phyloP scores from a whole-genome alignment of 495 filamentous ascomycete species.

The Polyplosphaeria fusca region DNA sequence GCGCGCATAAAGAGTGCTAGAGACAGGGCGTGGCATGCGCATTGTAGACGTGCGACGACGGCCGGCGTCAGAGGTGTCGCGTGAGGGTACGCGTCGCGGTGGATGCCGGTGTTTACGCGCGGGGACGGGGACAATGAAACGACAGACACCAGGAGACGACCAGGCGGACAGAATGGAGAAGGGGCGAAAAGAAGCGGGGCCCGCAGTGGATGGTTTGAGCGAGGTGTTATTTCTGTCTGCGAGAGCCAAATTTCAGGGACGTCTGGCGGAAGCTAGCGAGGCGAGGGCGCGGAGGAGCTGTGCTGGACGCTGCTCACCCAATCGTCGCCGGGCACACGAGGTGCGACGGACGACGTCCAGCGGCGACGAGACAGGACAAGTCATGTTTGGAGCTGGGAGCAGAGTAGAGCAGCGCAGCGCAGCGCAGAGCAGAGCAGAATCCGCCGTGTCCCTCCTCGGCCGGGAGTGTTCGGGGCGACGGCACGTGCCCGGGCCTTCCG shows the following conservation, averaged over 20 bases:
- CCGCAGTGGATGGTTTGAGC: not conserved
- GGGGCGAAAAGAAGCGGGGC: not conserved
- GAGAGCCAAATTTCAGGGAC: conserved; percentile 7
- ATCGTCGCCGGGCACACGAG: too few relatives aligned
- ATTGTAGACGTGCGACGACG: conserved; percentile 9
- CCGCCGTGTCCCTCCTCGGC: too few relatives aligned
- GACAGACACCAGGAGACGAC: not conserved
- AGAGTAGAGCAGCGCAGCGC: too few relatives aligned
- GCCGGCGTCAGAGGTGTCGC: conserved; percentile 16
- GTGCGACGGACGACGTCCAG: too few relatives aligned
- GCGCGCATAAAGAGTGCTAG: conserved; percentile 2
- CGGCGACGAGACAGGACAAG: too few relatives aligned
- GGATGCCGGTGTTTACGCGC: not conserved
- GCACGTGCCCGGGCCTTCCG: conserved; percentile 5
- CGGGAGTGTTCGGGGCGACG: too few relatives aligned
- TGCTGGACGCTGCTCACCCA: too few relatives aligned
- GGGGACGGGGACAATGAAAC: not conserved
- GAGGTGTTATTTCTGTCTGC: not conserved
- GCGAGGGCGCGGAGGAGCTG: too few relatives aligned
- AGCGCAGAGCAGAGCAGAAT: too few relatives aligned
- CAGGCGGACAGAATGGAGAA: not conserved
- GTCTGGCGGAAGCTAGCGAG: conserved; percentile 6
- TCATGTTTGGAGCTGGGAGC: too few relatives aligned
- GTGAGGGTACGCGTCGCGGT: not conserved
- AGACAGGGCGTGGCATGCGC: conserved; percentile 8